These are phyloP conservation scores for Kurtzmaniella quercitrusa DNA, from an alignment of 1,139 yeast genomes.

Conservation along the genomic window DNA sequence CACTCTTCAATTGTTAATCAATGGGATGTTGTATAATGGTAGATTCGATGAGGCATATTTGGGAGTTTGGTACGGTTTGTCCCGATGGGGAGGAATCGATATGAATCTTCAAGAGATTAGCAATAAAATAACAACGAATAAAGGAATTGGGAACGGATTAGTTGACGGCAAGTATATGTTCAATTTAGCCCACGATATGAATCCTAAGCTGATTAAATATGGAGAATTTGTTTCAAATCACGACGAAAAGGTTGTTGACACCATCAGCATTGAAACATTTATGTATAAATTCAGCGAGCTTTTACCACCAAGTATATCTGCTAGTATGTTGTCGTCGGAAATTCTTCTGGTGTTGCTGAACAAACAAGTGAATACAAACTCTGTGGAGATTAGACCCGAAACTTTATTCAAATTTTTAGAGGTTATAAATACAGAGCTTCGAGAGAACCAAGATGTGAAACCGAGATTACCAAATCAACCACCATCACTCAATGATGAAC, in stretches of 20 bases:
- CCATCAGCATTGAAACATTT: slow-evolving; percentile 27
- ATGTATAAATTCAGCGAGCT: slow-evolving; percentile 29
- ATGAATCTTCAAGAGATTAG: slow-evolving; percentile 10
- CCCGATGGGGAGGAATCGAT: slow-evolving; percentile 33
- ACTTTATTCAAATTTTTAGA: slow-evolving; percentile 20
- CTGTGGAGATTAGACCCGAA: slow-evolving; percentile 19
- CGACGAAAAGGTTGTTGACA: slow-evolving; percentile 16
- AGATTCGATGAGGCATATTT: slow-evolving; percentile 25
- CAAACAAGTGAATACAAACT: slow-evolving; percentile 14
- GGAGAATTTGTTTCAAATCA: neutral
- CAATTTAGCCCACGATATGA: slow-evolving; percentile 4
- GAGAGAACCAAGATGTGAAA: neutral
- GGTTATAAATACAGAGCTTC: neutral
- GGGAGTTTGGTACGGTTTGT: slow-evolving; percentile 27
- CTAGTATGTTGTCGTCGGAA: slow-evolving; percentile 20
- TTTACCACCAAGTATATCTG: slow-evolving; percentile 10
- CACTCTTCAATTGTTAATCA: slow-evolving; percentile 26
- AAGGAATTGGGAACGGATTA: slow-evolving; percentile 5
- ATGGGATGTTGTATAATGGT: slow-evolving; percentile 31
- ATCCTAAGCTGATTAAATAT: neutral
- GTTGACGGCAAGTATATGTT: neutral
- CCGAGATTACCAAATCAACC: neutral
- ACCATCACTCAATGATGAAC: neutral
- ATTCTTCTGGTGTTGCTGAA: slow-evolving; percentile 20
- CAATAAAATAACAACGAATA: neutral